phyloP scores from a whole-genome alignment of 805 yeast species.

The Saccharomyces kudriavzevii region DNA sequence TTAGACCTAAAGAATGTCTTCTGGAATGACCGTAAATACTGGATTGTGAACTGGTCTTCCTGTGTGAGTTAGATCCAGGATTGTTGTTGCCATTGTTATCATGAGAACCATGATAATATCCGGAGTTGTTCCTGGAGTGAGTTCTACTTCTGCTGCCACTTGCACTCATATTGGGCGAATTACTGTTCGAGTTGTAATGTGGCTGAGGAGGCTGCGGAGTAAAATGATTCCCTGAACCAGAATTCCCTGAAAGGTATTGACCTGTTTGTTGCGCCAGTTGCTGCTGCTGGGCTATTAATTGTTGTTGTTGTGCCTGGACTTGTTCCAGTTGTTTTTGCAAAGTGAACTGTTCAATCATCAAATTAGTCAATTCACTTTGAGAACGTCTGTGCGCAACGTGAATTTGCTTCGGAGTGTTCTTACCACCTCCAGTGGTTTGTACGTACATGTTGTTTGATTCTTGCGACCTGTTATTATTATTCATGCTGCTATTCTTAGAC shows the following conservation, averaged over 20 bases:
- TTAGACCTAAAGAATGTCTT: slow-evolving; percentile 85
- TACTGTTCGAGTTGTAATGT: slow-evolving; percentile 18
- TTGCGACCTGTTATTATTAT: slow-evolving; percentile 8
- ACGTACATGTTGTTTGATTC: slow-evolving; percentile 14
- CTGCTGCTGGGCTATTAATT: slow-evolving; percentile 38
- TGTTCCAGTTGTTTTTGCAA: slow-evolving; percentile 87
- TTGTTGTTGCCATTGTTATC: slow-evolving; percentile 8
- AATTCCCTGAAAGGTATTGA: slow-evolving; percentile 33
- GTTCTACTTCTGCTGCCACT: slow-evolving; percentile 26
- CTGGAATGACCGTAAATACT: slow-evolving; percentile 66
- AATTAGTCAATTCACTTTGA: slow-evolving; percentile 87
- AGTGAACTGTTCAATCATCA: slow-evolving; percentile 83
- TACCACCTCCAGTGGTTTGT: slow-evolving; percentile 31
- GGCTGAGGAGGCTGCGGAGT: slow-evolving; percentile 19
- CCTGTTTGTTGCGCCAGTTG: slow-evolving; percentile 49
- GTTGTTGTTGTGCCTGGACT: slow-evolving; percentile 89
- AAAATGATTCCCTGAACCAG: slow-evolving; percentile 6
- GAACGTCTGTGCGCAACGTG: slow-evolving; percentile 96
- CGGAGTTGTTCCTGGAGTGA: slow-evolving; percentile 32
- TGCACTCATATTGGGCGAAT: slow-evolving; percentile 8
- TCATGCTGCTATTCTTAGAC: slow-evolving; percentile 6
- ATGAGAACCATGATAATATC: slow-evolving; percentile 20
- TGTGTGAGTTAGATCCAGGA: slow-evolving; percentile 29
- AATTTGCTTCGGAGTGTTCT: slow-evolving; percentile 48
- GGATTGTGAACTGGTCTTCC: slow-evolving; percentile 42